Conservation (phyloP, 768 basidiomycete species). For the Podaxis sp. region DNA sequence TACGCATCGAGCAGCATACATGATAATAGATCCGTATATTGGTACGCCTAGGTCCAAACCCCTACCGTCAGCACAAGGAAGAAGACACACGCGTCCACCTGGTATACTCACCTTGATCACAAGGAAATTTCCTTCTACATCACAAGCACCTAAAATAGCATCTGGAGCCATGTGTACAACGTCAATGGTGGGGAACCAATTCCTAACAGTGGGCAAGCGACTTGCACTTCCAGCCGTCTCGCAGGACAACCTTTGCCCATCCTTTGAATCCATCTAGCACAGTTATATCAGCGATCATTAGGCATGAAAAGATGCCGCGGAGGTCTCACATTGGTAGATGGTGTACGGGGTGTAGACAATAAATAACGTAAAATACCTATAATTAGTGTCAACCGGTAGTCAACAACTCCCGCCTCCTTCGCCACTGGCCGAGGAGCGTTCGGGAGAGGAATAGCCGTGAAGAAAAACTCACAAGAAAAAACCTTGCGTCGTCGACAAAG, state of each 20-base stretch:
- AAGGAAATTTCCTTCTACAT: slow-evolving; percentile 88
- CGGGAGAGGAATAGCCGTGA: background rate
- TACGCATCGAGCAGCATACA: slow-evolving; percentile 93
- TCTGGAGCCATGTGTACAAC: slow-evolving; percentile 41
- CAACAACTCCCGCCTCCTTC: background rate
- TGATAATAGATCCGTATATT: slow-evolving; percentile 84
- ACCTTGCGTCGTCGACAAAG: slow-evolving; percentile 48
- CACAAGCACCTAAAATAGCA: slow-evolving; percentile 72
- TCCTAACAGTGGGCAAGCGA: slow-evolving; percentile 1
- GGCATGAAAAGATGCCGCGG: background rate
- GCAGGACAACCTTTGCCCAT: slow-evolving; percentile 70
- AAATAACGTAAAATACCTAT: slow-evolving; percentile 78
- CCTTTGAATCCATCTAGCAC: slow-evolving; percentile 76
- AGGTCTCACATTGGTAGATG: slow-evolving; percentile 73
- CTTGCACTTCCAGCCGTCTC: slow-evolving; percentile 89
- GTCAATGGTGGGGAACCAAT: slow-evolving; percentile 1
- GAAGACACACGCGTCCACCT: background rate
- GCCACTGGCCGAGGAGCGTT: background rate
- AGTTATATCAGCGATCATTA: slow-evolving; percentile 2
- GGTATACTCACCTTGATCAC: slow-evolving; percentile 61
- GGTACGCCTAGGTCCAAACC: slow-evolving; percentile 54
- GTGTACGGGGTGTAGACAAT: slow-evolving; percentile 84
- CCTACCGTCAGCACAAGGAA: background rate
- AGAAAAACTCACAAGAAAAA: slow-evolving; percentile 67
- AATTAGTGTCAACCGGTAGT: slow-evolving; percentile 6